phyloP scores from a whole-genome alignment of 208 protist species.

The Vickermania ingenoplastis region DNA sequence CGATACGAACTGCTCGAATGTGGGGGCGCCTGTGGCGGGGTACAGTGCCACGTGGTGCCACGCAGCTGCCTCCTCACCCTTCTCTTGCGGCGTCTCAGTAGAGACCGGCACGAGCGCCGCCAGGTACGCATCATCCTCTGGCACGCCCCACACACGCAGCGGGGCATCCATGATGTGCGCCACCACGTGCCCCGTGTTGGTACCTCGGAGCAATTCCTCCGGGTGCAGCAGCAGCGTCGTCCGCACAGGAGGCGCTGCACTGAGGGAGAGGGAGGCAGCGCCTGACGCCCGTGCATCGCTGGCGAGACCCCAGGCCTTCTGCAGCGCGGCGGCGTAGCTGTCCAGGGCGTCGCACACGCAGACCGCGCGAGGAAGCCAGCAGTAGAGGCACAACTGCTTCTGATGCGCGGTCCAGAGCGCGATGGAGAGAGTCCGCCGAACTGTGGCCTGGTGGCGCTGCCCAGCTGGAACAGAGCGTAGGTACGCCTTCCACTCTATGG shows the following conservation, averaged over 20 bases:
- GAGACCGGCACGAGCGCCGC: conserved; percentile 4
- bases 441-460: conserved; percentile 42
- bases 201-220: conserved; percentile 74
- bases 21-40: conserved; percentile 19
- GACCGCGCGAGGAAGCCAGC: conserved; percentile 55
- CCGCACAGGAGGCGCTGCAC: background rate
- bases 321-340: conserved; percentile 22
- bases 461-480: conserved; percentile 15
- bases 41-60: conserved; percentile 34
- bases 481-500: conserved; percentile 57
- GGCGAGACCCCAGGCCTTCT: conserved; percentile 6
- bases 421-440: conserved; percentile 34
- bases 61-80: background rate
- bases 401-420: conserved; percentile 38
- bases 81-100: background rate
- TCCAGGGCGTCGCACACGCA: conserved; percentile 62
- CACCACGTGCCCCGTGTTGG: conserved; percentile 77
- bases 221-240: conserved; percentile 64
- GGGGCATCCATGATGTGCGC: conserved; percentile 61
- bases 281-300: background rate
- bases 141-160: conserved; percentile 64
- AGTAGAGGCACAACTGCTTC: conserved; percentile 51
- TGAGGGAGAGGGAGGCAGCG: background rate
- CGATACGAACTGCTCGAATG: conserved; percentile 17
- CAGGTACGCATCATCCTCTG: conserved; percentile 45